Evolutionary conservation across 2,329 filamentous ascomycete species (phyloP).

Genomic region (Venturia nashicola): DNA sequence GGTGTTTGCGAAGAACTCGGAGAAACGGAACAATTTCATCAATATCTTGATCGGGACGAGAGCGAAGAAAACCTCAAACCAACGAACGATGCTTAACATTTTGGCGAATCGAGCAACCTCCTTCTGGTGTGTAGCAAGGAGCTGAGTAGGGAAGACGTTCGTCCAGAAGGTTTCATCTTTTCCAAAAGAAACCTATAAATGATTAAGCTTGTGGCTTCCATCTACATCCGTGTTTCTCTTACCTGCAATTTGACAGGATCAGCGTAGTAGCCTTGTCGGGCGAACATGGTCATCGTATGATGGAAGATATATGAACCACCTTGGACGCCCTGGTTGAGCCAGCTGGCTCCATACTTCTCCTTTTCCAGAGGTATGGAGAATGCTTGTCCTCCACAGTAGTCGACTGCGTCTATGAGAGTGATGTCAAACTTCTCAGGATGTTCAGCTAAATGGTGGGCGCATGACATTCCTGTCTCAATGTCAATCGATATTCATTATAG

Average conservation of each 20-base stretch:
- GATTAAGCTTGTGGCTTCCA: neutral
- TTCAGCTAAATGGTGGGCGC: conserved; percentile 53
- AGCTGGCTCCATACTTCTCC: conserved; percentile 42
- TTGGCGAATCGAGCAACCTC: conserved; percentile 44
- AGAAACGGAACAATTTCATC: conserved; percentile 57
- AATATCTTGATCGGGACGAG: conserved; percentile 51
- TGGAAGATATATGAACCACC: conserved; percentile 55
- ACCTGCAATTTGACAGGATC: conserved; percentile 47
- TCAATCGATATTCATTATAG: neutral
- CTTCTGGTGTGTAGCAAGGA: conserved; percentile 41
- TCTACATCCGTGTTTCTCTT: neutral
- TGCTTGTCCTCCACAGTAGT: conserved; percentile 49
- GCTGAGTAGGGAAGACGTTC: conserved; percentile 49
- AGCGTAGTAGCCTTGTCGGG: conserved; percentile 41
- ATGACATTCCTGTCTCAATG: conserved; percentile 43
- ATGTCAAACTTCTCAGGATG: conserved; percentile 54
- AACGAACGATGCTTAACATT: conserved; percentile 45
- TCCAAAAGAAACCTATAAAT: conserved; percentile 43
- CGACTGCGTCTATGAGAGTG: conserved; percentile 46
- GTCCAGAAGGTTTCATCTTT: conserved; percentile 54
- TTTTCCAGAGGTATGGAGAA: conserved; percentile 46
- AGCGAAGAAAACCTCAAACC: conserved; percentile 48
- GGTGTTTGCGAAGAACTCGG: conserved; percentile 55
- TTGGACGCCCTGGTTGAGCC: conserved; percentile 52
- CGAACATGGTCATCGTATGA: conserved; percentile 55